Base-by-base conservation (phyloP, 2,329 filamentous ascomycete species). In the Acephala macrosclerotiorum region DNA sequence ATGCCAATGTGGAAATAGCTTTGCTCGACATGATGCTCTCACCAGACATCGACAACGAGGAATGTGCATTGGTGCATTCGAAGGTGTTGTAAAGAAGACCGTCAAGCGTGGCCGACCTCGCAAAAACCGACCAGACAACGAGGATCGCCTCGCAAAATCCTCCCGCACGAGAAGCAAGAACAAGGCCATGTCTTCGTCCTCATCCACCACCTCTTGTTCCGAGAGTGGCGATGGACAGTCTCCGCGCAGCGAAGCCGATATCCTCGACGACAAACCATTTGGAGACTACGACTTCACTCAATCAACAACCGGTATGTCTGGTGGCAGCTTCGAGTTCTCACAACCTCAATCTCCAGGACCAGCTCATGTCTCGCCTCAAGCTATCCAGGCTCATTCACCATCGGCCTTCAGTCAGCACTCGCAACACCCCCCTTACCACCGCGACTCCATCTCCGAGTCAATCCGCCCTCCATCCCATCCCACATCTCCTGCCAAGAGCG, bases 51-150 rank as follows among this genome's bases (percentile, higher is more conserved):
- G 94, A 61, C 96, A 98, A 79, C 90, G 96, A 47, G 96, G 95
- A 62, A 97, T 97, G 92, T 99, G 96, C 79, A 91, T 96, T 64
- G 96, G 96, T 63, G 95, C 94, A 5, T 96, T 98, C 73, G 93
- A 97, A 69, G 94, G 94, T 45, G 84, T 88, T 58, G 85, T 90
- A 33, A 87, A 88, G 75, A 89, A 89, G 77, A 84, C 86, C 38
- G 85, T 85, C 42, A 91, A 91, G 79, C 87, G 90, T 66, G 88
- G 88, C 9, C 81, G 88, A 20, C 88, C 88, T 6, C 83, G 87
- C 68, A 90, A 90, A 81, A 81, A 84, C 69, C 78, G 87, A 7
- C 87, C 87, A 0, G 85, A 88, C 47, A 68, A 74, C 29, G 76
- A 77, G 63, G 73, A 85, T 58, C 82, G 87, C 9, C 77, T 84